Percentiles rank a stretch among this genome's conserved stretches.
Evolutionary conservation across 2,329 filamentous ascomycete species (phyloP).

Genomic region (Neospermospora avenae): DNA sequence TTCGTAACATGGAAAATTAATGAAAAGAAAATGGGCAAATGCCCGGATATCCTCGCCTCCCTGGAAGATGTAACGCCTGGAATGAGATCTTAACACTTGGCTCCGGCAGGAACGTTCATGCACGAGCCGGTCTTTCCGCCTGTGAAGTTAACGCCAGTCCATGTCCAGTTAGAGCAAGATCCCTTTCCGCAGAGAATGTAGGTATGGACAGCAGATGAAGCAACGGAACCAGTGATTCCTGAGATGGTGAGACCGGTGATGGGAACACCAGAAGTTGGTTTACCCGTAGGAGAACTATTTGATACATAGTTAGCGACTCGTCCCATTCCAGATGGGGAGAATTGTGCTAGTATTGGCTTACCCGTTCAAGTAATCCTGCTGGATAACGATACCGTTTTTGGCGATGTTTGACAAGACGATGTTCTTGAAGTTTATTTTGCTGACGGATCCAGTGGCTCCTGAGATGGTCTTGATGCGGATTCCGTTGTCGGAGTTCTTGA

Average conservation of each 20-base stretch:
- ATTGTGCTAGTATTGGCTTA: neutral
- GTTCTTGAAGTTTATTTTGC: constrained; percentile 49
- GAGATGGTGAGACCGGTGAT: constrained; percentile 48
- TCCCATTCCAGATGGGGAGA: neutral
- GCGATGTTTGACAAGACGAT: constrained; percentile 50
- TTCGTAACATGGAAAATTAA: neutral
- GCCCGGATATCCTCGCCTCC: neutral
- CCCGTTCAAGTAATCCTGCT: constrained; percentile 49
- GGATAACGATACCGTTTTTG: constrained; percentile 46
- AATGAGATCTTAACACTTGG: constrained; percentile 23
- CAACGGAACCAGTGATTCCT: constrained; percentile 43
- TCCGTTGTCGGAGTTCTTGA: constrained; percentile 52
- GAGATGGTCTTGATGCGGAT: constrained; percentile 38
- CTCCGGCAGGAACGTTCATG: constrained; percentile 35
- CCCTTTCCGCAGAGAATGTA: constrained; percentile 53
- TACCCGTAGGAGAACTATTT: constrained; percentile 25
- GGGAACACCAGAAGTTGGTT: constrained; percentile 43
- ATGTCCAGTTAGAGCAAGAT: constrained; percentile 51
- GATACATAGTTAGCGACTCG: neutral
- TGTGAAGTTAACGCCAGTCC: constrained; percentile 46
- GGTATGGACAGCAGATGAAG: constrained; percentile 39
- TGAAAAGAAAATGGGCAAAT: constrained; percentile 15
- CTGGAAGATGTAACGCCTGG: neutral
- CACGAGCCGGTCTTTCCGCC: constrained; percentile 48
- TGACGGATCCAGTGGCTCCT: constrained; percentile 40